Evolutionary conservation across 208 protist genomes (phyloP), one percentile per base, ranked within the genome.

Genomic region (Tritrichomonas musculus): DNA sequence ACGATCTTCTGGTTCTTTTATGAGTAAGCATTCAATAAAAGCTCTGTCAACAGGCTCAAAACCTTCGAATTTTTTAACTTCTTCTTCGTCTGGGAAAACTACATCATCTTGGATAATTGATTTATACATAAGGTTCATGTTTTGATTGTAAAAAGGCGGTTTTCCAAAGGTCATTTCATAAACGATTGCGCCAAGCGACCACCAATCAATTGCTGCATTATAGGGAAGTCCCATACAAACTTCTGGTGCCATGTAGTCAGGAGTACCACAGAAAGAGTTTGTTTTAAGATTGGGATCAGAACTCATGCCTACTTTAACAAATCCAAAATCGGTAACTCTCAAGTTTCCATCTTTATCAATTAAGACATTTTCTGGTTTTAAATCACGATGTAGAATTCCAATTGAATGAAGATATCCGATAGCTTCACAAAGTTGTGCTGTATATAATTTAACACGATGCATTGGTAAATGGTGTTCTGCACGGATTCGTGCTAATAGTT

Each of bases 131-230:
- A 92, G 82, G n/a, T 93, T 94, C 20, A 93, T 66, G 93, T 97
- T 96, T 50, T 96, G 93, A 55, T 93, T 93, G 84, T 96, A 97
- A 65, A 97, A 97, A 55, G 96, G 96, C 60, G 96, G 96, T 66
- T 93, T 25, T 0, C 96, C 96, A 55, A 95, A 96, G 17, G 97
- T 77, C 96, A 97, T 97, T 93, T 97, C 96, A 94, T 95, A 97
- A 33, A 97, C 57, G 4, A 97, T 82, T 3, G 96, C 96, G 49
- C 96, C 96, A 14, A 97, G 93, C 36, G 92, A 93, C 96, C 96
- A 97, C 96, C 96, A 97, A 94, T 97, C 96, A 11, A 97, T 96
- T 36, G 95, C 95, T 53, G 94, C 95, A 30, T 95, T 95, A 73
- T 97, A 96, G 64, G 95, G 96, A n/a, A 93, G 30, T 30, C 60